Evolutionary conservation across 2,329 filamentous ascomycete species (phyloP).

Genomic region (Colletotrichum chlorophyti): DNA sequence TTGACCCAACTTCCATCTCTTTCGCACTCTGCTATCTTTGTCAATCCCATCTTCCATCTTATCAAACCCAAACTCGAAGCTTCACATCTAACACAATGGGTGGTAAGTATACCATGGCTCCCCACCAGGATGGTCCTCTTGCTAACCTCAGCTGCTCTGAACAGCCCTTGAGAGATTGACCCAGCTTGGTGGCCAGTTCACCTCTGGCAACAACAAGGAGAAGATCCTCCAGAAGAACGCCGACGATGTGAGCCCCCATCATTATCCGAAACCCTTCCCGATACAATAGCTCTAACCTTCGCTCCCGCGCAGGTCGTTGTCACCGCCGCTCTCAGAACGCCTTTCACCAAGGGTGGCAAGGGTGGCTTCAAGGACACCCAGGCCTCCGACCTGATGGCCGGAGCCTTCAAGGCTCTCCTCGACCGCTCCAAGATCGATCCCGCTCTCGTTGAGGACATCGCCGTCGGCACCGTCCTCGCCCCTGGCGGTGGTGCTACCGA

Average conservation of each 20-base stretch:
- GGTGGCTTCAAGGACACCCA: slow-evolving; percentile 95
- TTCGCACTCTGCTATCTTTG: background rate
- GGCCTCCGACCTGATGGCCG: slow-evolving; percentile 83
- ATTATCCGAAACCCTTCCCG: background rate
- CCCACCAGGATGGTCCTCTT: slow-evolving; percentile 17
- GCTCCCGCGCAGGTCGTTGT: slow-evolving; percentile 73
- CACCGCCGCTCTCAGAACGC: slow-evolving; percentile 88
- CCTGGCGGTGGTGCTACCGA: slow-evolving; percentile 96
- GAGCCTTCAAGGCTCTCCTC: slow-evolving; percentile 82
- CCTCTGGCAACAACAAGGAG: slow-evolving; percentile 55
- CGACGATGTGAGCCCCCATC: slow-evolving; percentile 61
- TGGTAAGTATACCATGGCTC: slow-evolving; percentile 37
- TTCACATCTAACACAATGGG: slow-evolving; percentile 40
- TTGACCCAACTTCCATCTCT: background rate
- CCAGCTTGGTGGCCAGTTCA: slow-evolving; percentile 68
- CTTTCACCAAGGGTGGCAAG: slow-evolving; percentile 91
- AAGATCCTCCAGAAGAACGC: slow-evolving; percentile 70
- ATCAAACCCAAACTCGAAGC: background rate
- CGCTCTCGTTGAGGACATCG: slow-evolving; percentile 86
- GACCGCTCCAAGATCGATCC: slow-evolving; percentile 90
- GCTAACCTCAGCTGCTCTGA: background rate
- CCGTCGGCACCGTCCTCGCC: slow-evolving; percentile 88
- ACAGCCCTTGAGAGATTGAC: slow-evolving; percentile 63
- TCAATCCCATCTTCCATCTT: background rate
- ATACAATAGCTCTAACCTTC: slow-evolving; percentile 33